A percentile compares a stretch with the other conserved stretches of the same genome.
Conservation (phyloP, 2,329 filamentous ascomycete species). For the Cyphellophora europaea region DNA sequence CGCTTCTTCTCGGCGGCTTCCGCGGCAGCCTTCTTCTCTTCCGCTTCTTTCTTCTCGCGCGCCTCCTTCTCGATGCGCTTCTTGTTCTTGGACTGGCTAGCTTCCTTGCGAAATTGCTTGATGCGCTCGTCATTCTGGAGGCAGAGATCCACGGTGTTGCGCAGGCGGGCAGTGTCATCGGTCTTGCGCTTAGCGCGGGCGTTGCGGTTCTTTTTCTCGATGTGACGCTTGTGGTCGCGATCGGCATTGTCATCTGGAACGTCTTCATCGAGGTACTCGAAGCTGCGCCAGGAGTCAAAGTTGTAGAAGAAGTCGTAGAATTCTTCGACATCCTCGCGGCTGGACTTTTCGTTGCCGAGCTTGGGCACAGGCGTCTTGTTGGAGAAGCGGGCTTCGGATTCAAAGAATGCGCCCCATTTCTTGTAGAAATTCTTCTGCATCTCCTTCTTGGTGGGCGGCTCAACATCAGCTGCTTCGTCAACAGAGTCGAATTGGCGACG, state of each 20-base stretch:
- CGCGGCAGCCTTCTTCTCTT: constrained; percentile 76
- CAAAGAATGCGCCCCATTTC: constrained; percentile 84
- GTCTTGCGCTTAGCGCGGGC: constrained; percentile 99
- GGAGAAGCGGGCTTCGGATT: constrained; percentile 86
- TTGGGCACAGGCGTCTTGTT: constrained; percentile 79
- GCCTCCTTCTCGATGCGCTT: constrained; percentile 85
- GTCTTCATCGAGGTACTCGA: constrained; percentile 98
- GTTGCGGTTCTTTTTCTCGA: constrained; percentile 97
- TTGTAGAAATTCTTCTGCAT: constrained; percentile 88
- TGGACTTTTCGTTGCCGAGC: constrained; percentile 75
- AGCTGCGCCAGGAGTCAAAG: constrained; percentile 95
- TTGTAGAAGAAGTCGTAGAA: constrained; percentile 99
- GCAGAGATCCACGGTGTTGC: constrained; percentile 80
- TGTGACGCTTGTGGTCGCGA: constrained; percentile 96
- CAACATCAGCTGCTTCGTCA: constrained; percentile 85
- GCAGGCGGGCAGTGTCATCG: constrained; percentile 85
- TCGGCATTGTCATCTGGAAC: constrained; percentile 98
- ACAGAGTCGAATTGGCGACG: constrained; percentile 95
- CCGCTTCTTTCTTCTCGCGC: constrained; percentile 74
- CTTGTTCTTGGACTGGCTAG: constrained; percentile 92
- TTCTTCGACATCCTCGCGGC: constrained; percentile 78
- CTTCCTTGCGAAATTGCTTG: constrained; percentile 90
- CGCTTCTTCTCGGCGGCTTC: constrained; percentile 70
- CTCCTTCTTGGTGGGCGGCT: constrained; percentile 88
- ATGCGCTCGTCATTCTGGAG: constrained; percentile 85